Evolutionary conservation across 768 basidiomycete genomes (phyloP).

Genomic region (Gelatoporia subvermispora): DNA sequence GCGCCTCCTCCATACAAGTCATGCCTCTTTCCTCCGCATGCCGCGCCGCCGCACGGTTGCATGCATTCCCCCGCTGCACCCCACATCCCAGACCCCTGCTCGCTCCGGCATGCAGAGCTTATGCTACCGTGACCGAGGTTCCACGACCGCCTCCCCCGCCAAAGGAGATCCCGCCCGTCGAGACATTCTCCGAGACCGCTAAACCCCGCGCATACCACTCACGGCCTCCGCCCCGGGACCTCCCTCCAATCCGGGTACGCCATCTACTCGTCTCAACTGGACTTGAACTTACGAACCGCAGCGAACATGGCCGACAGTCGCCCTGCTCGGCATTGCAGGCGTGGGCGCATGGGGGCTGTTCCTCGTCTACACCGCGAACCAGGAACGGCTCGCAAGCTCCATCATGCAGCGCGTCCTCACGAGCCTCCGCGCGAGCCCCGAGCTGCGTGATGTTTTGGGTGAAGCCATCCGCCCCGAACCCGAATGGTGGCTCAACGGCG

Average conservation of each 20-base stretch:
- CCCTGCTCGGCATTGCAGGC: constrained; percentile 47
- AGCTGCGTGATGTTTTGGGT: constrained; percentile 52
- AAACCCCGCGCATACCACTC: constrained; percentile 41
- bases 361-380: constrained; percentile 65
- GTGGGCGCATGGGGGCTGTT: constrained; percentile 64
- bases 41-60: constrained; percentile 1
- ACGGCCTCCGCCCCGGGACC: constrained; percentile 35
- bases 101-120: background rate
- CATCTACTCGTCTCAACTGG: background rate
- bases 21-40: background rate
- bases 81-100: background rate
- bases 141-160: constrained; percentile 6
- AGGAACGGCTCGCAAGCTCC: constrained; percentile 73
- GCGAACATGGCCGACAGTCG: constrained; percentile 53
- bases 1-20: background rate
- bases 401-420: constrained; percentile 64
- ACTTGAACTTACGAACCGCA: background rate
- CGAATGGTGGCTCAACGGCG: constrained; percentile 73
- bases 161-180: constrained; percentile 21
- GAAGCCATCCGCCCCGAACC: constrained; percentile 62
- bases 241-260: constrained; percentile 38
- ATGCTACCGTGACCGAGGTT: constrained; percentile 3
- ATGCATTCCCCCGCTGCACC: background rate
- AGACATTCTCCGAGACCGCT: constrained; percentile 41
- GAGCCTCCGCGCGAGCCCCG: constrained; percentile 47